Base-by-base conservation (phyloP, 2,329 filamentous ascomycete genomes). In the Metarhizium album region DNA sequence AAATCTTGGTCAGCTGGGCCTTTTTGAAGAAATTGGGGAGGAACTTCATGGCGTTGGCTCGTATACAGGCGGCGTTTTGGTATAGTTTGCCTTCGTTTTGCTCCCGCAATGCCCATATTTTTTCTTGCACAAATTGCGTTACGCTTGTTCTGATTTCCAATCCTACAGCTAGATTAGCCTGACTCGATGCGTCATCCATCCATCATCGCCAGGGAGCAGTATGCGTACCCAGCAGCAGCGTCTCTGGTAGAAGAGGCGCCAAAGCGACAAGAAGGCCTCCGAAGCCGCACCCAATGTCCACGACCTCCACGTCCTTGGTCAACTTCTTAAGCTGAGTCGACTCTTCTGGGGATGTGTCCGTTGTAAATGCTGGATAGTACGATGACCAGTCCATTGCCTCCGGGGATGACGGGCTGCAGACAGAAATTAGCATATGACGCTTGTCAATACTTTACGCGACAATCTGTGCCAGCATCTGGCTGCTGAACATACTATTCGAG, bases 21-120 rank as follows among this genome's bases (percentile, higher is more conserved):
- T 84, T 86, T 50, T 70, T 73, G 74, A 98, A 97, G 75, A 96
- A 95, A 65, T 98, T 97, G 55, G 94, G 91, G n/a, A 98, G 74
- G 68, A 97, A 98, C 67, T 98, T 98, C 93, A 98, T 98, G 4
- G 89, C 88, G 72, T 98, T 98, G 57, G 88, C 87, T 55, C 93
- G 84, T 46, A 98, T 74, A 64, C 89, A 94, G 33, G 86, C 83
- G 49, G 91, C 84, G 66, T 98, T 98, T 63, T 94, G 85, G 67
- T 89, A 97, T 45, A 72, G 67, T 47, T 70, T 67, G 5, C 72
- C 70, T 5, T 70, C 62, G 56, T 80, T 77, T 62, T 90, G 83
- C 13, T 74, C 71, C 3, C 93, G 83, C 18, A 97, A 75, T 4
- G 90, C 91, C 57, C 81, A 80, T 64, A 95, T 87, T 62, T 90